Base-by-base conservation (phyloP, 495 filamentous ascomycete species). In the Penicillium lividum region DNA sequence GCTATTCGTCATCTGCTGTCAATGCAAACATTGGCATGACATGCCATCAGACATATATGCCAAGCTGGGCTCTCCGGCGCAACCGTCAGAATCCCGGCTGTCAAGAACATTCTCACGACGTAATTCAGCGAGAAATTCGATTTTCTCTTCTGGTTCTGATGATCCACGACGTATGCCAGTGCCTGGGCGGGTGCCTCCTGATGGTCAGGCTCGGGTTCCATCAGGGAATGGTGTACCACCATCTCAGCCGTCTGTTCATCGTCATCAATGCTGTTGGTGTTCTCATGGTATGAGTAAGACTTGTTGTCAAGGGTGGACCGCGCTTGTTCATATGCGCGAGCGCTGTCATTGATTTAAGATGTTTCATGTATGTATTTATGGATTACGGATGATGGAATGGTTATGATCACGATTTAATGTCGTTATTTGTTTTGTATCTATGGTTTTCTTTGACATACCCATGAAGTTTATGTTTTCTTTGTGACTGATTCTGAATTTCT, bases 21-120 rank as follows among this genome's bases (percentile, higher is more conserved):
- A 78, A 53, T 93, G 90, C 79, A 86, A 86, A 53, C 90, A 87
- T 69, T 92, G 87, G 81, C 88, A 92, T 70, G 89, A 92, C 62
- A 82, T 91, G 70, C 90, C 90, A 9, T 86, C 85, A 9, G 84
- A 86, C 44, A 76, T 90, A 51, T 92, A 92, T 64, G 85, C 89
- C 54, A 87, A 81, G 64, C 88, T 90, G 79, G 84, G 86, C 18
- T 84, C 82, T 61, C 82, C 86, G 9, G 84, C 77, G 25, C 67
- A 83, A 16, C 74, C 81, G 1, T 68, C 79, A 57, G 80, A 82
- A 8, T 51, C 56, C 13, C 49, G 53, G 5, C 30, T 58, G 4
- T 42, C 31, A 8, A 57, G 67, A 28, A 56, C 60, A 1, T 64
- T 62, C 30, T 59, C 55, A 33, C 55, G 34, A 51, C 53, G 33